Conservation (phyloP, 192 early-diverging fungal species). For the Podila verticillata region DNA sequence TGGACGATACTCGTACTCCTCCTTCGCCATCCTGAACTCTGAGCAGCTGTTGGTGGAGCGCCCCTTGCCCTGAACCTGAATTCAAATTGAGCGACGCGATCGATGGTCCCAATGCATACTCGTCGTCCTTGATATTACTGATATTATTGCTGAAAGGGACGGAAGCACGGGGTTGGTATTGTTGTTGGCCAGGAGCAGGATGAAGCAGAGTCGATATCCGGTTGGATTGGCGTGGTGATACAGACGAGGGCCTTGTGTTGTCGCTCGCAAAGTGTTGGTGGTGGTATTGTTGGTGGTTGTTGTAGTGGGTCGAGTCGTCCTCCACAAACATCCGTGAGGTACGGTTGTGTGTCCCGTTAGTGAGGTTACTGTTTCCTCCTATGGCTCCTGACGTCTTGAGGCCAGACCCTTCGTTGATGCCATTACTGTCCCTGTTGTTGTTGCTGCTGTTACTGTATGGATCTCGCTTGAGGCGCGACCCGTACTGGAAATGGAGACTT, state of each 20-base stretch:
- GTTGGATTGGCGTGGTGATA: slow-evolving; percentile 5
- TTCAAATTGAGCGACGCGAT: no score
- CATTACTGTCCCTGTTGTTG: slow-evolving; percentile 12
- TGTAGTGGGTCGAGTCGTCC: not conserved
- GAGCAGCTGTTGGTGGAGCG: not conserved
- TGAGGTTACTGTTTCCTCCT: not conserved
- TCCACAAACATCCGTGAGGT: no score
- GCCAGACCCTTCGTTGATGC: no score
- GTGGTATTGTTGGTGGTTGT: not conserved
- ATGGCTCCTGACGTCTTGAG: not conserved
- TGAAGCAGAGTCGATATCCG: not conserved
- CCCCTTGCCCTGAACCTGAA: not conserved
- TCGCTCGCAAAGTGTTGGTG: not conserved
- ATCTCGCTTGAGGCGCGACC: slow-evolving; percentile 11
- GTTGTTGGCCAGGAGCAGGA: not conserved
- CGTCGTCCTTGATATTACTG: not conserved
- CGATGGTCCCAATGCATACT: no score
- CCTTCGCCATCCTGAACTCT: not conserved
- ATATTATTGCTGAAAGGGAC: not conserved
- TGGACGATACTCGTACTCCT: not conserved
- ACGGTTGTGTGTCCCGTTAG: no score
- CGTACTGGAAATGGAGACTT: slow-evolving; percentile 29
- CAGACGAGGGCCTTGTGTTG: not conserved
- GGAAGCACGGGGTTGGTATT: not conserved
- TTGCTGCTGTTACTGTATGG: not conserved